Percentiles rank a stretch among this genome's conserved stretches.
These are phyloP conservation scores for Crucihimalaya himalaica DNA, from an alignment of 345 rosid species.

Conservation along the genomic window DNA sequence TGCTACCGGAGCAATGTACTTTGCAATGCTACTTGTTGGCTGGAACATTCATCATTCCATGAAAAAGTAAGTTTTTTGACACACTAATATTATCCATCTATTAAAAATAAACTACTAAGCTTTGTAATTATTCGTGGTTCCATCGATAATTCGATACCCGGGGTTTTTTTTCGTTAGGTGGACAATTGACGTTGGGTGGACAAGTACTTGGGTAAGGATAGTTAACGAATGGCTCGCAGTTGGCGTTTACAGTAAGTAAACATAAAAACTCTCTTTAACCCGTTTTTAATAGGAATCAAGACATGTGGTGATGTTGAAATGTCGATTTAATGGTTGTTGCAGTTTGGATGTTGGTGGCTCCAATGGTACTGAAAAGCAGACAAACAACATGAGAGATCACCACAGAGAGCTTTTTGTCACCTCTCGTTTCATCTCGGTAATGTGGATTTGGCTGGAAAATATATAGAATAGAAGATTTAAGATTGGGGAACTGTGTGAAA, in stretches of 20 bases:
- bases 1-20: constrained; percentile 96
- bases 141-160: not conserved
- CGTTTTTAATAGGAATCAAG: not conserved
- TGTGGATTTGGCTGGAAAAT: not conserved
- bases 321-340: constrained; percentile 30
- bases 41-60: constrained; percentile 90
- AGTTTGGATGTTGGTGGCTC: constrained; percentile 95
- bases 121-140: not conserved
- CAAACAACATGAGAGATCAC: constrained; percentile 36
- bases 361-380: constrained; percentile 58
- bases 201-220: constrained; percentile 95
- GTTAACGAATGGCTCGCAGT: constrained; percentile 95
- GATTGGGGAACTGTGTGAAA: not conserved
- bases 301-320: not conserved
- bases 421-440: not conserved
- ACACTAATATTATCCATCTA: not conserved
- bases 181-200: constrained; percentile 99
- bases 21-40: constrained; percentile 86
- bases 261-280: not conserved
- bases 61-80: constrained; percentile 50
- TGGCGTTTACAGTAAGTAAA: constrained; percentile 74
- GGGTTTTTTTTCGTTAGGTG: constrained; percentile 52
- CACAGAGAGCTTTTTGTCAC: constrained; percentile 15
- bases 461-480: constrained; percentile 18
- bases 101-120: not conserved